Evolutionary conservation across 441 rosid species (phyloP), one percentile per base, ranked within the genome.

Genomic region (Adansonia gregorii): DNA sequence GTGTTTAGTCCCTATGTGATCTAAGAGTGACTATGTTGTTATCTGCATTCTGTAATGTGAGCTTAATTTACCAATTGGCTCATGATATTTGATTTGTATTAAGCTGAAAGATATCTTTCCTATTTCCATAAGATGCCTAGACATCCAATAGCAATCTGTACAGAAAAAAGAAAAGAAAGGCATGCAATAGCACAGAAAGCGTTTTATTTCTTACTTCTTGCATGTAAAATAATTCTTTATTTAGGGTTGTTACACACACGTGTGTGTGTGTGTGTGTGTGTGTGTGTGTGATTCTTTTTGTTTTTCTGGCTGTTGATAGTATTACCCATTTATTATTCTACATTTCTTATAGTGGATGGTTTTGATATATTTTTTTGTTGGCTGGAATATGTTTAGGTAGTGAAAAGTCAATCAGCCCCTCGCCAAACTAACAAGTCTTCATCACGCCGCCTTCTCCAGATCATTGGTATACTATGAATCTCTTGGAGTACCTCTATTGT

Each of bases 371-470:
- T 68, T 78, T 78, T 72, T 73, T 66, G 43, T 80, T 76, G 56
- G 64, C 63, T 8, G 65, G 80, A 74, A 76, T 79, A 49, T 76
- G 43, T 79, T 54, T 76, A 97, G 99, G 92, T 76, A 70, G 82
- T 59, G 64, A 94, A 93, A 87, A 82, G 72, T 80, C 99, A 88
- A 78, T 76, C 93, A 54, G 82, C 82, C 71, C 88, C 89, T 51
- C 98, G 97, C 75, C 97, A 92, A 64, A 79, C 84, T 67, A 88
- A 91, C 61, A 93, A 92, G 86, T 81, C 78, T 81, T 86, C 97
- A 39, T 88, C 97, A 60, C 89, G 65, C 31, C 89, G 97, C 46
- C 95, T 93, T 85, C 92, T 97, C 66, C 97, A 91, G 84, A 92
- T 97, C 86, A 89, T 90, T 79, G 98, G 99, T 97, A 91, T 78